Evolutionary conservation across 2,329 filamentous ascomycete species (phyloP).

Genomic region (Plectosphaerella plurivora): DNA sequence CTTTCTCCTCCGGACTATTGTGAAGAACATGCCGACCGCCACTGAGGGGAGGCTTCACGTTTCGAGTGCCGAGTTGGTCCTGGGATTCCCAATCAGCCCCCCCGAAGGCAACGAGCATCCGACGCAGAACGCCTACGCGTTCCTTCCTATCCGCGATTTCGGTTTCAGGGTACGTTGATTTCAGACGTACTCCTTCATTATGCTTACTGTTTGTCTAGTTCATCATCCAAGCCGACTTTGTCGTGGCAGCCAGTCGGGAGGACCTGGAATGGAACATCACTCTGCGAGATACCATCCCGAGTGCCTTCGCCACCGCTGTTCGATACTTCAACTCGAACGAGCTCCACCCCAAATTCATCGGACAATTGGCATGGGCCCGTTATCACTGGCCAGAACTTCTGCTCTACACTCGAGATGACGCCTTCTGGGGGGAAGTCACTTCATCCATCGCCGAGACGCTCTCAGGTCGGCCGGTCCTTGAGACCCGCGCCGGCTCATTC

Average conservation of each 20-base stretch:
- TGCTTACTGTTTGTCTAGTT: constrained; percentile 15
- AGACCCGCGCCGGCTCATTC: background rate
- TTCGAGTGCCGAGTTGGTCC: constrained; percentile 3
- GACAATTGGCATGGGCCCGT: background rate
- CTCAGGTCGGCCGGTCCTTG: background rate
- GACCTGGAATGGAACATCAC: constrained; percentile 10
- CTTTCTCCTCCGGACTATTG: constrained; percentile 1
- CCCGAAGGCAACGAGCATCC: background rate
- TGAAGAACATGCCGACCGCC: constrained; percentile 2
- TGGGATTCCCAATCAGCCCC: constrained; percentile 15
- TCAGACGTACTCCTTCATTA: too few species aligned
- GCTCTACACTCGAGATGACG: background rate
- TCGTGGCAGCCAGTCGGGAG: constrained; percentile 17
- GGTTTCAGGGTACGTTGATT: constrained; percentile 7
- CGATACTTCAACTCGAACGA: background rate
- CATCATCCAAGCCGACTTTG: constrained; percentile 21
- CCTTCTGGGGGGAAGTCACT: background rate
- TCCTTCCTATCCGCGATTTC: constrained; percentile 14
- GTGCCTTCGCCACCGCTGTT: constrained; percentile 4
- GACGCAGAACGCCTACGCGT: constrained; percentile 13
- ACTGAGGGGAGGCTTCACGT: constrained; percentile 1
- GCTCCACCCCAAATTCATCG: background rate
- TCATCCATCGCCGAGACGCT: background rate
- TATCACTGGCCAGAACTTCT: constrained; percentile 2
- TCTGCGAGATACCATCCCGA: constrained; percentile 2